Percentiles rank a stretch among this genome's conserved stretches.
phyloP scores from a whole-genome alignment of 2,329 filamentous ascomycete species.

The Xenosphaeropsis pyriputrescens region DNA sequence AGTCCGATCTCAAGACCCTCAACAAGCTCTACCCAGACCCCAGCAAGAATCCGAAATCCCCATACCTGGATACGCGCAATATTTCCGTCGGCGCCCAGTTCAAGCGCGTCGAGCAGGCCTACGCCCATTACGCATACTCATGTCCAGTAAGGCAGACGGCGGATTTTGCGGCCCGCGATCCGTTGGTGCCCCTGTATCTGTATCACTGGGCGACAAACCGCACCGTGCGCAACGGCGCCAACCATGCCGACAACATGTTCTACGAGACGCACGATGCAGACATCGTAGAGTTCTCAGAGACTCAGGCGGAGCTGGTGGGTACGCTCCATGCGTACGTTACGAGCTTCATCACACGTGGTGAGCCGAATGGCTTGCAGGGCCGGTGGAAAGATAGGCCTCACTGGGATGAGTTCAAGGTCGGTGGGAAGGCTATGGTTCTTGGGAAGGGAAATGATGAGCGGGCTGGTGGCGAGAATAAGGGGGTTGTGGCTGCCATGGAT shows the following conservation, averaged over 20 bases:
- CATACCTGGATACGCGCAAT: conserved; percentile 23
- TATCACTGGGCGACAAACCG: conserved; percentile 43
- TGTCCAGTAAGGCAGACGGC: conserved; percentile 47
- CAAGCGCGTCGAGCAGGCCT: conserved; percentile 41
- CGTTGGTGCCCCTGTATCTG: conserved; percentile 27
- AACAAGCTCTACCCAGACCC: conserved; percentile 50
- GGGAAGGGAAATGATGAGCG: conserved; percentile 43
- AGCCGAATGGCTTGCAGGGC: conserved; percentile 15
- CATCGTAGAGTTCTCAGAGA: conserved; percentile 3
- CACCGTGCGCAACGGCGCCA: conserved; percentile 18
- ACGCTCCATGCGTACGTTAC: conserved; percentile 18
- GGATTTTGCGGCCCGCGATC: conserved; percentile 19
- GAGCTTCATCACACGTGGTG: conserved; percentile 15
- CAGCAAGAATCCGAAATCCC: conserved; percentile 20
- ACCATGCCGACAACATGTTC: conserved; percentile 26
- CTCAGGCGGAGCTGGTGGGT: conserved; percentile 8
- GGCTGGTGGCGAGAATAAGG: conserved; percentile 21
- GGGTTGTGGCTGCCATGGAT: conserved; percentile 26
- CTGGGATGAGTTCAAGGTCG: conserved; percentile 11
- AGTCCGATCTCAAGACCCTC: conserved; percentile 36
- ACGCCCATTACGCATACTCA: conserved; percentile 50
- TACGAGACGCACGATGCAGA: conserved; percentile 26
- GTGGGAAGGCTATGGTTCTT: conserved; percentile 32
- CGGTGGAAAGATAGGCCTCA: conserved; percentile 5
- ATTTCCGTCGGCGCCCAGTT: conserved; percentile 34